Evolutionary conservation across 1,284 basidiomycete genomes (phyloP).

Genomic region (Ustilago sp.): DNA sequence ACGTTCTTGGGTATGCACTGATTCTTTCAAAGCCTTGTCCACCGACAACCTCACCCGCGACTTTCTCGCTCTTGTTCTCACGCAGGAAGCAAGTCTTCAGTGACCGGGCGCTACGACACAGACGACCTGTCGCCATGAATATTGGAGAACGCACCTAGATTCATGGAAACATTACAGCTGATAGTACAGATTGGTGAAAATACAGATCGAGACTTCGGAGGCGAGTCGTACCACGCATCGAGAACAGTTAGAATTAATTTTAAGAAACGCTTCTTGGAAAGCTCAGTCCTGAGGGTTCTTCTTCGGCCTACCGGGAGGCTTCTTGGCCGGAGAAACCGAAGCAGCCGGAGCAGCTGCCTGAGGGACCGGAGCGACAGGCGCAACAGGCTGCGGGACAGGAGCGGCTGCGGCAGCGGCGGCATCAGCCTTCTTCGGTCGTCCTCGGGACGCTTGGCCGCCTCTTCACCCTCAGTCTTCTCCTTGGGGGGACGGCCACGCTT

Average conservation of each 20-base stretch:
- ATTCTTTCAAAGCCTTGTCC: neutral
- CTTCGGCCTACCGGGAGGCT: slow-evolving; percentile 42
- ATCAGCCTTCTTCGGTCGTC: slow-evolving; percentile 42
- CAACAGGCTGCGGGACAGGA: neutral
- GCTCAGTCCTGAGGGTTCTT: slow-evolving; percentile 18
- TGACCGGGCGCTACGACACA: too few relatives aligned
- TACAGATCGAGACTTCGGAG: slow-evolving; percentile 1
- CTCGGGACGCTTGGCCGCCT: slow-evolving; percentile 41
- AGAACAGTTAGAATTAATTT: neutral
- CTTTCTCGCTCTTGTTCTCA: too few relatives aligned
- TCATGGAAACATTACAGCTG: slow-evolving; percentile 11
- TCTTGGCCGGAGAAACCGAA: slow-evolving; percentile 24
- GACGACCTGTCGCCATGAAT: too few relatives aligned
- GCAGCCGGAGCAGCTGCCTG: neutral
- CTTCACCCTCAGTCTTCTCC: slow-evolving; percentile 29
- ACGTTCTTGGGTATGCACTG: neutral
- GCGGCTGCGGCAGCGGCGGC: slow-evolving; percentile 6
- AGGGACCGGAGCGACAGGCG: neutral
- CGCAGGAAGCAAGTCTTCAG: too few relatives aligned
- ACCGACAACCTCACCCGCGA: neutral
- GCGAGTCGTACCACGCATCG: neutral
- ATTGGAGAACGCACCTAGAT: neutral
- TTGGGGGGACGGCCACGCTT: slow-evolving; percentile 47
- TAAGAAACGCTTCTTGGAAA: too few relatives aligned
- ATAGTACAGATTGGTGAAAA: slow-evolving; percentile 12